Evolutionary conservation across 768 basidiomycete species (phyloP).

Genomic region (Trametes elegans): DNA sequence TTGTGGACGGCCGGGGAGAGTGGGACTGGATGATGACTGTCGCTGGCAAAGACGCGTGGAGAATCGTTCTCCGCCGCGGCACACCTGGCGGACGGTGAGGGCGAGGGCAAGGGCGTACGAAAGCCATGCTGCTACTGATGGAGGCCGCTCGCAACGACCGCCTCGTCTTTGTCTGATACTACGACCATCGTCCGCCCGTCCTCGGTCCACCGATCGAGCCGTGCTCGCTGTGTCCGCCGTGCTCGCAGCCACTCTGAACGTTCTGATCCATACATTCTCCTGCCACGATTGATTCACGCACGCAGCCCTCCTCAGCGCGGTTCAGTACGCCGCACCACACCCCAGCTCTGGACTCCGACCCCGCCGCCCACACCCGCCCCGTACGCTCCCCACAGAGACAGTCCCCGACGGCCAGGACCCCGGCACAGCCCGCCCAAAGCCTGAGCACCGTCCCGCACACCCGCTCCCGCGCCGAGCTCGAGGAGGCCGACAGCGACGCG

Average conservation of each 20-base stretch:
- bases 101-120: neutral
- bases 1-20: neutral
- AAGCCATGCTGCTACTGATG: neutral
- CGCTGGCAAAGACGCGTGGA: conserved; percentile 4
- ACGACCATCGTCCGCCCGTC: conserved; percentile 10
- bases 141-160: neutral
- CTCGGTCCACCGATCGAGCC: conserved; percentile 8
- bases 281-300: conserved; percentile 69
- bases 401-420: conserved; percentile 7
- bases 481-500: conserved; percentile 39
- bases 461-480: conserved; percentile 60
- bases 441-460: conserved; percentile 56
- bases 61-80: neutral
- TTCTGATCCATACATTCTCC: too few relatives aligned
- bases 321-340: conserved; percentile 40
- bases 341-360: conserved; percentile 42
- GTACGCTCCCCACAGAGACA: conserved; percentile 22
- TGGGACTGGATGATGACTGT: neutral
- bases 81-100: neutral
- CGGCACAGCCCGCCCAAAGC: neutral
- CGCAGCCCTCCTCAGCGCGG: conserved; percentile 54
- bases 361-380: neutral
- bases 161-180: conserved; percentile 14
- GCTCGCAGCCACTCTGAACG: conserved; percentile 2
- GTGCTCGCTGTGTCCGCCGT: conserved; percentile 13